Evolutionary conservation across 139 green algal genomes (phyloP).

Genomic region (Chlorella sp.): DNA sequence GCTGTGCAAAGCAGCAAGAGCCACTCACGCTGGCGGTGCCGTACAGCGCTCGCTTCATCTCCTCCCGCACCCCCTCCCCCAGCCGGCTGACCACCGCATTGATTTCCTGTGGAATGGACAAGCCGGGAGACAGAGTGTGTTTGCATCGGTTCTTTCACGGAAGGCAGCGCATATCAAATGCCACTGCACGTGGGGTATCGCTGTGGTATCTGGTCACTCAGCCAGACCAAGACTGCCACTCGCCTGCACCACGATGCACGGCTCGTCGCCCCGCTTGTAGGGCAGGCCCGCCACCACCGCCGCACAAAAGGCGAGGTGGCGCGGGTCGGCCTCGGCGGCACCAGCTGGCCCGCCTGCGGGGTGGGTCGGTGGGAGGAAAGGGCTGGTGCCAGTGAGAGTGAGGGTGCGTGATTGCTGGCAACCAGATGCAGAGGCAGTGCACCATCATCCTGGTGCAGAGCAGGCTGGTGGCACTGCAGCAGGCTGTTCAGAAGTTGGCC

Average conservation of each 20-base stretch:
- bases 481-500: background rate
- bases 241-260: constrained; percentile 59
- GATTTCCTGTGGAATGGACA: constrained; percentile 29
- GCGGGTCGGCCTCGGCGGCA: constrained; percentile 6
- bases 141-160: too few species aligned
- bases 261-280: constrained; percentile 72
- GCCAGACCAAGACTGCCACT: background rate
- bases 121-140: too few species aligned
- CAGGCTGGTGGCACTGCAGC: background rate
- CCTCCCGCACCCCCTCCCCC: constrained; percentile 43
- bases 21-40: background rate
- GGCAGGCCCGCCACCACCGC: constrained; percentile 65
- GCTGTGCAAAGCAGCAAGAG: background rate
- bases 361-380: too few species aligned
- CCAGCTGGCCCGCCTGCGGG: background rate
- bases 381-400: too few species aligned
- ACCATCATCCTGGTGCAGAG: too few species aligned
- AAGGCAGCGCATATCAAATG: too few species aligned
- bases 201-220: background rate
- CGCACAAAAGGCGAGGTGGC: constrained; percentile 59
- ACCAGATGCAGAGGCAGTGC: too few species aligned
- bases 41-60: constrained; percentile 32
- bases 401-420: too few species aligned
- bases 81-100: constrained; percentile 62
- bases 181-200: background rate